phyloP scores from a whole-genome alignment of 2,329 filamentous ascomycete species.

The Colletotrichum liaoningense region DNA sequence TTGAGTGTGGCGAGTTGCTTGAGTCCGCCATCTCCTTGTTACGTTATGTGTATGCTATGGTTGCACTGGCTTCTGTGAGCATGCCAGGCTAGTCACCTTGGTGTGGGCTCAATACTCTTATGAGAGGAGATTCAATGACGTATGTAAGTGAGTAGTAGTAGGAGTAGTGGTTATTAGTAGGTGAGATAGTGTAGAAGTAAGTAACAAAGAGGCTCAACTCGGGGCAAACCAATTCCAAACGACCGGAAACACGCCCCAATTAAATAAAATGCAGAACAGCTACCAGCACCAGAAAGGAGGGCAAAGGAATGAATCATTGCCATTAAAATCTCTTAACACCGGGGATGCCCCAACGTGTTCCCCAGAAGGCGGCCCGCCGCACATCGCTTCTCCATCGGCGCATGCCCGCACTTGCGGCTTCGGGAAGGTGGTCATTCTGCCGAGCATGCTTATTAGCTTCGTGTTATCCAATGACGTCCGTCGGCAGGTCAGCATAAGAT shows the following conservation, averaged over 20 bases:
- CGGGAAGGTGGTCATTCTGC: not conserved
- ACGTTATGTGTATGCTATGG: not conserved
- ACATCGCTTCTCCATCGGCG: conserved; percentile 4
- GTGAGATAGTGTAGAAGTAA: not conserved
- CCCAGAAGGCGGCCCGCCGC: not conserved
- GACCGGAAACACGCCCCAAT: not conserved
- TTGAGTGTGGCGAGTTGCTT: not conserved
- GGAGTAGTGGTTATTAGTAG: not conserved
- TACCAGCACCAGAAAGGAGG: not conserved
- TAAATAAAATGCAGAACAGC: not conserved
- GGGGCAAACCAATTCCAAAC: not conserved
- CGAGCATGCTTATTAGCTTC: not conserved
- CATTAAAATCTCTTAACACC: conserved; percentile 1
- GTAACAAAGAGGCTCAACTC: too few relatives aligned
- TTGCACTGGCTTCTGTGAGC: not conserved
- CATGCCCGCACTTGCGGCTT: not conserved
- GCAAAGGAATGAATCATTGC: not conserved
- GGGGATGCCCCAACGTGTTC: not conserved
- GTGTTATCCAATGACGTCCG: not conserved
- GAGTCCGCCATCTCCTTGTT: not conserved
- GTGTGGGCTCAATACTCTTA: not conserved
- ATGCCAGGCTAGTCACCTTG: not conserved
- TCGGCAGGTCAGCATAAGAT: not conserved
- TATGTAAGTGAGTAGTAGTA: not conserved
- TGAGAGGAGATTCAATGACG: not conserved